A percentile compares a stretch with the other conserved stretches of the same genome.
Conservation (phyloP, 495 filamentous ascomycete species). For the Parachaetomium inaequale region DNA sequence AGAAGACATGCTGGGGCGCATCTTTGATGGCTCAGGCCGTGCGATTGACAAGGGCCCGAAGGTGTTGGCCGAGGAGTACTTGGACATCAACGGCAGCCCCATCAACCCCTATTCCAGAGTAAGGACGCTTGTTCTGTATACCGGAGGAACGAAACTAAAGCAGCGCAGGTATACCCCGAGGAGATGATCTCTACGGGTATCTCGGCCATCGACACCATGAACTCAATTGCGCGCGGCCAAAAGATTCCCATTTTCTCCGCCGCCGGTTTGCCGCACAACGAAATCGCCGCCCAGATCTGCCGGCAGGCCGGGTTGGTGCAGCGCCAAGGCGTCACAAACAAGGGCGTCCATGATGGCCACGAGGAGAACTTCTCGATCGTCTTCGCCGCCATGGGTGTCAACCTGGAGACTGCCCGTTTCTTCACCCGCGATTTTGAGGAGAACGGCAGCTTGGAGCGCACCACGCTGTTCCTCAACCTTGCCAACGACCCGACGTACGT, state of each 20-base stretch:
- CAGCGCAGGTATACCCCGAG: slow-evolving; percentile 83
- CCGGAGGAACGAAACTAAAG: slow-evolving; percentile 4
- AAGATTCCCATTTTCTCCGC: slow-evolving; percentile 99
- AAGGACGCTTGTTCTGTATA: slow-evolving; percentile 27
- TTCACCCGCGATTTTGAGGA: slow-evolving; percentile 99
- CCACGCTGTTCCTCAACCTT: slow-evolving; percentile 96
- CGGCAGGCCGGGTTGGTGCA: slow-evolving; percentile 91
- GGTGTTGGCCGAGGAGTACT: slow-evolving; percentile 93
- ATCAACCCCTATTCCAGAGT: slow-evolving; percentile 98
- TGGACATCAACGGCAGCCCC: slow-evolving; percentile 98
- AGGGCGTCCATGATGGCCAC: slow-evolving; percentile 93
- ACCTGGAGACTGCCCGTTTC: slow-evolving; percentile 97
- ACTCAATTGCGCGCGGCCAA: slow-evolving; percentile 98
- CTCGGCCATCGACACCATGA: slow-evolving; percentile 99
- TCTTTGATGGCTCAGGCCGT: slow-evolving; percentile 96
- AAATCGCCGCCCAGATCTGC: slow-evolving; percentile 97
- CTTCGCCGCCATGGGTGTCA: slow-evolving; percentile 99
- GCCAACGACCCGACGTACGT: slow-evolving; percentile 96
- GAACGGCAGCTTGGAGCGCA: slow-evolving; percentile 97
- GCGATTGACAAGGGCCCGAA: slow-evolving; percentile 98
- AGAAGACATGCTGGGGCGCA: slow-evolving; percentile 98
- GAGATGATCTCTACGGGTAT: slow-evolving; percentile 99
- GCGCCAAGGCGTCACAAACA: slow-evolving; percentile 69
- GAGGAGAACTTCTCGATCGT: slow-evolving; percentile 99
- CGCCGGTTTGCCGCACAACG: slow-evolving; percentile 96